Conservation (phyloP, 2,329 filamentous ascomycete species). For the Rhynchosporium graminicola region DNA sequence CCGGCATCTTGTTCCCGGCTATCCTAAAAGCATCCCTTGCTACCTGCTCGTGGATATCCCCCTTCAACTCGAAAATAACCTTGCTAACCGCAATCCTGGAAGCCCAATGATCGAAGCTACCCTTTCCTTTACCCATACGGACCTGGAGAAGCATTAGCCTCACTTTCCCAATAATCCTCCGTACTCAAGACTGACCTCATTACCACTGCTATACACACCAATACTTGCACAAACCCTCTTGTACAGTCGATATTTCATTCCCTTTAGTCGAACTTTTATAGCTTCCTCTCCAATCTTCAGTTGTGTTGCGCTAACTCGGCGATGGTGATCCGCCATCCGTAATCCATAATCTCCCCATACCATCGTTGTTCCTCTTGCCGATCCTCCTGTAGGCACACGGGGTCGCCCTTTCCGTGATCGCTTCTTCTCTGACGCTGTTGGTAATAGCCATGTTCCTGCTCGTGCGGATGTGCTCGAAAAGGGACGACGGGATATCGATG, state of each 20-base stretch:
- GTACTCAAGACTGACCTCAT: slow-evolving; percentile 64
- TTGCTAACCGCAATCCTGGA: slow-evolving; percentile 86
- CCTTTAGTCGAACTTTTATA: slow-evolving; percentile 83
- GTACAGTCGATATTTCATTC: slow-evolving; percentile 89
- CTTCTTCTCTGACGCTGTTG: slow-evolving; percentile 75
- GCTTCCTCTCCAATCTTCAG: slow-evolving; percentile 92
- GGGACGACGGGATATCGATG: slow-evolving; percentile 52
- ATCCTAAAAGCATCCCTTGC: slow-evolving; percentile 90
- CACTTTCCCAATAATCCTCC: background rate
- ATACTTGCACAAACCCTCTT: slow-evolving; percentile 90
- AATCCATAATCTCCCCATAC: slow-evolving; percentile 96
- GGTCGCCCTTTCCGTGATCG: slow-evolving; percentile 88
- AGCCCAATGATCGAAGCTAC: slow-evolving; percentile 96
- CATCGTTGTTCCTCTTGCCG: slow-evolving; percentile 88
- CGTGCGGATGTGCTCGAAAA: slow-evolving; percentile 70
- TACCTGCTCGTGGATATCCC: slow-evolving; percentile 90
- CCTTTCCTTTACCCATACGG: slow-evolving; percentile 99
- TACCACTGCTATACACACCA: slow-evolving; percentile 92
- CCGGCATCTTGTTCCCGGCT: slow-evolving; percentile 92
- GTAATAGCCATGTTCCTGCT: slow-evolving; percentile 77
- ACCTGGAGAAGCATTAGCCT: slow-evolving; percentile 50
- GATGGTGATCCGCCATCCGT: slow-evolving; percentile 90
- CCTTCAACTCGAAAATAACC: slow-evolving; percentile 89
- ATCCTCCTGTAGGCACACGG: slow-evolving; percentile 87
- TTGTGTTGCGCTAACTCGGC: slow-evolving; percentile 82